Base-by-base conservation (phyloP, 169 alveolate species). In the Babesia divergens region DNA sequence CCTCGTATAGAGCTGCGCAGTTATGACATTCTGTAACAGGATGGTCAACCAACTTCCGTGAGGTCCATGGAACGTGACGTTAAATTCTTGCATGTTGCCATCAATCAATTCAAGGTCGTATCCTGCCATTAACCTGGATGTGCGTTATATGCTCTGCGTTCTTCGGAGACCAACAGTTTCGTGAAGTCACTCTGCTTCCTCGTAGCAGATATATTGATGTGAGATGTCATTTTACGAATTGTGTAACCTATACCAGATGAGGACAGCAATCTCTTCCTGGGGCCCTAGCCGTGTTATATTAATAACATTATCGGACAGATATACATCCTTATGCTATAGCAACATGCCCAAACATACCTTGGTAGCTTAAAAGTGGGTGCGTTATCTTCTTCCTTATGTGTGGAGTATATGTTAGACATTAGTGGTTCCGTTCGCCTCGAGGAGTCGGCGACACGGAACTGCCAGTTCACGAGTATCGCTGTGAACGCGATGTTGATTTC, bases 1-100 rank as follows among this genome's bases (percentile, higher is more conserved):
- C 94, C 82, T 92, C 95, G 75, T 92, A 92, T 9, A 89, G 65
- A 16, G 96, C 96, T 92, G 90, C 31, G 7, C 42, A 14, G 38
- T 35, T 26, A 37, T n/a, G n/a, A n/a, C n/a, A n/a, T 40, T 35
- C 40, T 24, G 31, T 4, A 13, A 31, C 20, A 37, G 43, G 49
- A 29, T 31, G 18, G 47, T 3, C 16, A 38, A 62, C 84, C 22
- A 72, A 87, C 93, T 87, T 40, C 93, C 93, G 37, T 68, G 71
- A 0, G 93, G 93, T 49, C 93, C 93, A 51, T 87, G 93, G 56
- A 87, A 87, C 51, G 91, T 87, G 16, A 87, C 93, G 59, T 87
- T 88, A 56, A 87, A 87, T 35, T 87, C 93, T 54, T 84, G 91
- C 42, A 89, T 87, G 62, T 84, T 84, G 18, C 93, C 93, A 67